phyloP scores from a whole-genome alignment of 2,329 filamentous ascomycete species.

The Chalaropsis thielavioides region DNA sequence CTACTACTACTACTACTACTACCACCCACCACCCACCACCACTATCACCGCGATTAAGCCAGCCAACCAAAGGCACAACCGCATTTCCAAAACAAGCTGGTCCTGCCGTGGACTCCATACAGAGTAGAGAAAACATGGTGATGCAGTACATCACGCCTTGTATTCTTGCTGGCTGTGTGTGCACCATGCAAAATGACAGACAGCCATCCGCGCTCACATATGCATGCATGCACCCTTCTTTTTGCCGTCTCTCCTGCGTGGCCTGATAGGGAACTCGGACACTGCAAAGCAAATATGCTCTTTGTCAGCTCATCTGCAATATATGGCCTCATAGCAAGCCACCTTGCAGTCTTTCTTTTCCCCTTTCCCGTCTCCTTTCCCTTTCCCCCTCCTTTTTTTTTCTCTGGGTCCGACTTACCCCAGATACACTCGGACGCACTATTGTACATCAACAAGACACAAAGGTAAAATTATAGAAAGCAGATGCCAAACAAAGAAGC shows the following conservation, averaged over 20 bases:
- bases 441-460: neutral
- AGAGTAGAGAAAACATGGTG: no score
- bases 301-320: neutral
- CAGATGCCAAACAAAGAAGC: neutral
- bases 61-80: neutral
- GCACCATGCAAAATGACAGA: neutral
- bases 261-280: neutral
- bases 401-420: neutral
- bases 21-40: no score
- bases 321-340: neutral
- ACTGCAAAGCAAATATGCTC: neutral
- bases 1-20: no score
- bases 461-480: neutral
- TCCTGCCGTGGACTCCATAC: neutral
- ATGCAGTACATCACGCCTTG: no score
- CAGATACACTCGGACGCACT: neutral
- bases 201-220: neutral
- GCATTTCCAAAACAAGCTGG: neutral
- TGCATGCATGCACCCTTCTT: neutral
- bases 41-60: neutral
- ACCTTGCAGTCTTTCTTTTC: neutral
- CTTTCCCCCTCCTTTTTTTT: neutral
- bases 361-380: neutral
- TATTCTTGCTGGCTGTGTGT: no score
- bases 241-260: neutral